Evolutionary conservation across 805 yeast species (phyloP), one percentile per base, ranked within the genome.

Genomic region (Yarrowia sp.): DNA sequence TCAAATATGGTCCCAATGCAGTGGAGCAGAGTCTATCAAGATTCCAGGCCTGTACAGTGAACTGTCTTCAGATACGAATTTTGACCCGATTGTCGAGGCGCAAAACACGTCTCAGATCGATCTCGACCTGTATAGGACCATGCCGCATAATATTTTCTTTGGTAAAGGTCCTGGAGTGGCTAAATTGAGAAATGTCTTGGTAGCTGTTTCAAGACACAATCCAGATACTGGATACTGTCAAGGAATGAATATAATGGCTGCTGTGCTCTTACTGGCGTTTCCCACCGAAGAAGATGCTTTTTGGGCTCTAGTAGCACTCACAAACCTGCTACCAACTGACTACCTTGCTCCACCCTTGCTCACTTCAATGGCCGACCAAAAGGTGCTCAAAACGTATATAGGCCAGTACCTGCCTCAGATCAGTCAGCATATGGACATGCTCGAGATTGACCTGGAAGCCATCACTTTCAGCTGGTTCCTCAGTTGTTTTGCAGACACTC

Each of bases 211-310:
- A 17, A 75, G 79, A 7, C 77, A 82, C 66, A 78, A 79, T 66
- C 81, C 83, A 0, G 75, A 75, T 0, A 75, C 83, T 47, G 87
- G 88, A 0, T 84, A 84, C 70, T 81, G 84, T 62, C 88, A 84
- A 68, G 88, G 88, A 0, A 75, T 84, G 88, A 84, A 84, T 70
- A 79, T 83, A 68, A 80, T 84, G n/a, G 81, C 80, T 10, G 88
- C 85, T 0, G 81, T 80, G 51, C 67, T 84, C 9, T 70, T 84
- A 11, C 69, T 84, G 22, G 79, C 80, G 0, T 78, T 73, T 53
- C 75, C 78, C 4, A 74, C 78, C 2, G 82, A 81, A 58, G 86
- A 81, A 65, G 86, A 83, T 63, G 79, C 84, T 7, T 84, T 82
- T 66, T 83, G 86, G 86, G 74, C 80, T 3, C 80, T 82, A 66